Percentiles rank a stretch among this genome's conserved stretches.
These are phyloP conservation scores for Copromyces sp. DNA, from an alignment of 495 filamentous ascomycete species.

Conservation along the genomic window DNA sequence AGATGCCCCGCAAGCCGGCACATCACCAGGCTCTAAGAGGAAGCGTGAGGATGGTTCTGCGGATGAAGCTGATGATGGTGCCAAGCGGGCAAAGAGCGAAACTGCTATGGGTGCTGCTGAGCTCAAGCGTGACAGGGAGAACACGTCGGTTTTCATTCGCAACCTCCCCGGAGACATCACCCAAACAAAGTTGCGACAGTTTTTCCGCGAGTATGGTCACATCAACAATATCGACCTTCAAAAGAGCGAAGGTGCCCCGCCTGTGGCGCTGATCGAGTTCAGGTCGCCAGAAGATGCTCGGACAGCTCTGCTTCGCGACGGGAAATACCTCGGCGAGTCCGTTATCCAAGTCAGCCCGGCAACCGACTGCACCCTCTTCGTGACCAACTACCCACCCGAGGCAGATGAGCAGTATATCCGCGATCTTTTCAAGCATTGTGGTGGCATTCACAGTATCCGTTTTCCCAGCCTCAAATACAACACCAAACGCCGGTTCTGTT, in stretches of 20 bases:
- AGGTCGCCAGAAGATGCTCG: constrained; percentile 66
- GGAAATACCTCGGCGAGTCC: constrained; percentile 60
- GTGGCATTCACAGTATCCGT: constrained; percentile 74
- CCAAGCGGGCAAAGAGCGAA: constrained; percentile 49
- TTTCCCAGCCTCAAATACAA: constrained; percentile 87
- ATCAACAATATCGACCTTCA: constrained; percentile 65
- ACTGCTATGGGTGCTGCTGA: constrained; percentile 28
- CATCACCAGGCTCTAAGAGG: constrained; percentile 46
- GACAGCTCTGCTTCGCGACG: constrained; percentile 67
- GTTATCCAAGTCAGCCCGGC: constrained; percentile 64
- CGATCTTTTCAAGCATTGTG: constrained; percentile 62
- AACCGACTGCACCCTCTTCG: constrained; percentile 68
- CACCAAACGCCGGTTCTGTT: constrained; percentile 83
- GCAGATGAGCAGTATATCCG: constrained; percentile 76
- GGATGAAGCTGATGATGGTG: constrained; percentile 31
- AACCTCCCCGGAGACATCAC: constrained; percentile 61
- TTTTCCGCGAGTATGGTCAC: constrained; percentile 79
- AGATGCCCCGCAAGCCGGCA: constrained; percentile 11
- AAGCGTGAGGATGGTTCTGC: constrained; percentile 50
- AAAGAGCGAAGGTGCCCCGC: constrained; percentile 46
- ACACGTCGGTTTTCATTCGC: constrained; percentile 71
- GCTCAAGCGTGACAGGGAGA: constrained; percentile 75
- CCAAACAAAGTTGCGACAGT: constrained; percentile 67
- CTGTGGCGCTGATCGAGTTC: constrained; percentile 77
- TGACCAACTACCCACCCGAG: constrained; percentile 81